Percentiles rank a stretch among this genome's conserved stretches.
phyloP scores from a whole-genome alignment of 192 early-diverging fungal genomes.

The Podila verticillata region DNA sequence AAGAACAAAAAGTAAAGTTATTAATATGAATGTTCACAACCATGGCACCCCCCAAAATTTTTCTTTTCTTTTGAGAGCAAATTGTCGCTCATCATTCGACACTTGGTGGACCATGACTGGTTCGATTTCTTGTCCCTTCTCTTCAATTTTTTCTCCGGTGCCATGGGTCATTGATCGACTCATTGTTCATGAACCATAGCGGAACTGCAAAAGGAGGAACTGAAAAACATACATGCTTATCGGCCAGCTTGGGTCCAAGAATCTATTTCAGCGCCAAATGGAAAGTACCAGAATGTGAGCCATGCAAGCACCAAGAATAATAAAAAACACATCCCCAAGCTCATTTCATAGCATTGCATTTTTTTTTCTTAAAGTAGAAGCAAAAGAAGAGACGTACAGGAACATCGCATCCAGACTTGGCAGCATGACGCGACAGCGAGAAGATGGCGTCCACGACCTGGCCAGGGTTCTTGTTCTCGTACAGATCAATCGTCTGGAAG shows the following conservation, averaged over 20 bases:
- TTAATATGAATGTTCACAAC: not conserved
- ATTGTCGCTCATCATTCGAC: not conserved
- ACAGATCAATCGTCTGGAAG: conserved; percentile 88
- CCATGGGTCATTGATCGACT: not conserved
- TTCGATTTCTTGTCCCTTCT: not conserved
- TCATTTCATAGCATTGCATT: not conserved
- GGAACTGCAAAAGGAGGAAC: conserved; percentile 4
- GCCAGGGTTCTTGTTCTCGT: conserved; percentile 76
- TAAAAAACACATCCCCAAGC: not conserved
- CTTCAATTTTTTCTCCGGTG: not conserved
- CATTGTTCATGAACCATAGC: not conserved
- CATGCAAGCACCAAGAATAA: not conserved
- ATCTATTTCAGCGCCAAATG: conserved; percentile 22
- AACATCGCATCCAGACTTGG: conserved; percentile 60
- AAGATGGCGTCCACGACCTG: conserved; percentile 81
- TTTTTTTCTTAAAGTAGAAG: conserved; percentile 1
- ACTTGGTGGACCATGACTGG: conserved; percentile 1
- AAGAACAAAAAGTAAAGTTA: not conserved
- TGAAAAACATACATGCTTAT: conserved; percentile 55
- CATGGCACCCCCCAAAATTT: not conserved
- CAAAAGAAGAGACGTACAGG: conserved; percentile 30
- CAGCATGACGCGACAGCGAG: conserved; percentile 75
- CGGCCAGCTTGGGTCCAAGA: conserved; percentile 80
- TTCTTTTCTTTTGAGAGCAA: not conserved
- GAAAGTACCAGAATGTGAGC: conserved; percentile 4